Evolutionary conservation across 2,329 filamentous ascomycete genomes (phyloP).

Genomic region (Cercospora sp.): DNA sequence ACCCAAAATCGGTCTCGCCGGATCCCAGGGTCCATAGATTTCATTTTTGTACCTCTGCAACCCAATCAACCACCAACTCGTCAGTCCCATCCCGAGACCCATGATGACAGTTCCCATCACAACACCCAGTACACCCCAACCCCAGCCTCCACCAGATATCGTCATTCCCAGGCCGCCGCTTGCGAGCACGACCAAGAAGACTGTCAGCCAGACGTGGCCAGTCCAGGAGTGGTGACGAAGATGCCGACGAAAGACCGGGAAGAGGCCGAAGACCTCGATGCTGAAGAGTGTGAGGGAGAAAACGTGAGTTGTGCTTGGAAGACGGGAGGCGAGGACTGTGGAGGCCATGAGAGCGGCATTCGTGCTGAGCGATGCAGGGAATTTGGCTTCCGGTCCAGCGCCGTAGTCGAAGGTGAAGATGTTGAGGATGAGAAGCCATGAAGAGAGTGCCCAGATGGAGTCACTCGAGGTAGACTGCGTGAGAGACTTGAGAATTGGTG

Average conservation of each 20-base stretch:
- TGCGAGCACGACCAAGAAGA: slow-evolving; percentile 73
- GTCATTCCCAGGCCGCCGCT: slow-evolving; percentile 72
- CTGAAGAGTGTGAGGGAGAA: slow-evolving; percentile 94
- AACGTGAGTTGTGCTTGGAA: slow-evolving; percentile 88
- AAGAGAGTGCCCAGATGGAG: slow-evolving; percentile 96
- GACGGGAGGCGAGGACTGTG: slow-evolving; percentile 84
- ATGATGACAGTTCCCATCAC: slow-evolving; percentile 73
- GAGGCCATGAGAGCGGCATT: slow-evolving; percentile 96
- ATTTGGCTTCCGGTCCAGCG: slow-evolving; percentile 62
- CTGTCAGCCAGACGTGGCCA: slow-evolving; percentile 76
- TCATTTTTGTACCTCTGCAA: slow-evolving; percentile 99
- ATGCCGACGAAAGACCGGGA: slow-evolving; percentile 94
- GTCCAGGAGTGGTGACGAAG: slow-evolving; percentile 77
- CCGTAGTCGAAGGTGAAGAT: slow-evolving; percentile 98
- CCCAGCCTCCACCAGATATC: slow-evolving; percentile 55
- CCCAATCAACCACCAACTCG: slow-evolving; percentile 97
- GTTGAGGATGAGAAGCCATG: slow-evolving; percentile 90
- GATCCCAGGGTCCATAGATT: slow-evolving; percentile 97
- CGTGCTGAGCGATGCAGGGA: slow-evolving; percentile 78
- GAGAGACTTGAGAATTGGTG: slow-evolving; percentile 94
- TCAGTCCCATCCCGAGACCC: slow-evolving; percentile 81
- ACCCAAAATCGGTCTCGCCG: slow-evolving; percentile 70
- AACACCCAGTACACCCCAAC: slow-evolving; percentile 67
- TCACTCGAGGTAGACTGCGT: slow-evolving; percentile 89
- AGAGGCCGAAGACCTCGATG: slow-evolving; percentile 95